These are phyloP conservation scores for Colletotrichum salicis DNA, from an alignment of 2,329 filamentous ascomycete genomes.

Conservation along the genomic window DNA sequence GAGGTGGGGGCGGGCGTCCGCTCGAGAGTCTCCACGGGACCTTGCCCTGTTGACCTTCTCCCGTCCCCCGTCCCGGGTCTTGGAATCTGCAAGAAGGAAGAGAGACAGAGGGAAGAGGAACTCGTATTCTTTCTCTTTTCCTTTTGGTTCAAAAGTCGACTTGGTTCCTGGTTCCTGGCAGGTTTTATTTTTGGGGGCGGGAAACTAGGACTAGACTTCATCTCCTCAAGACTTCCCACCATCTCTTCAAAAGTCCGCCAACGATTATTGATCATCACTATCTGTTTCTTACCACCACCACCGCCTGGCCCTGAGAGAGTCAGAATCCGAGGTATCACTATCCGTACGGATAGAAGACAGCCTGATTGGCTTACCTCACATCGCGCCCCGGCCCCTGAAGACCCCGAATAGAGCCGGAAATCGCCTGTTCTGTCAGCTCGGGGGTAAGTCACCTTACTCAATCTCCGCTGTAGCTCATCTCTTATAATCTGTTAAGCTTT, in stretches of 20 bases:
- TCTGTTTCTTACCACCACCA: background rate
- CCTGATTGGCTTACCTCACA: background rate
- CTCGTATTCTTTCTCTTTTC: background rate
- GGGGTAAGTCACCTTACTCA: background rate
- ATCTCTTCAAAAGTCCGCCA: background rate
- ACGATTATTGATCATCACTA: background rate
- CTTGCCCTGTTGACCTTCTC: conserved; percentile 5
- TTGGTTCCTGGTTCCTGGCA: conserved; percentile 4
- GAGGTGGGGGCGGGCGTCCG: background rate
- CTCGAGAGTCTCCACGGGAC: background rate
- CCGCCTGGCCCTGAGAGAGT: background rate
- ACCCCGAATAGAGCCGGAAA: background rate
- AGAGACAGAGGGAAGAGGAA: background rate
- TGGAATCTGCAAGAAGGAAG: background rate
- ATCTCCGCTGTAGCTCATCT: conserved; percentile 16
- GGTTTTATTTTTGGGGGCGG: background rate
- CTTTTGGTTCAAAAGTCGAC: background rate
- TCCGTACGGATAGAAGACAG: background rate
- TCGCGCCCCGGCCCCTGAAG: background rate
- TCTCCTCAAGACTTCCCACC: background rate
- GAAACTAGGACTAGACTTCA: background rate
- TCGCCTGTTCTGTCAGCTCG: background rate
- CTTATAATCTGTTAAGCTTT: conserved; percentile 16
- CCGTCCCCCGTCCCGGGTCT: background rate
- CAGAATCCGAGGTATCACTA: too few relatives aligned